Base-by-base conservation (phyloP, 2,329 filamentous ascomycete species). In the Furcasterigmium furcatum region DNA sequence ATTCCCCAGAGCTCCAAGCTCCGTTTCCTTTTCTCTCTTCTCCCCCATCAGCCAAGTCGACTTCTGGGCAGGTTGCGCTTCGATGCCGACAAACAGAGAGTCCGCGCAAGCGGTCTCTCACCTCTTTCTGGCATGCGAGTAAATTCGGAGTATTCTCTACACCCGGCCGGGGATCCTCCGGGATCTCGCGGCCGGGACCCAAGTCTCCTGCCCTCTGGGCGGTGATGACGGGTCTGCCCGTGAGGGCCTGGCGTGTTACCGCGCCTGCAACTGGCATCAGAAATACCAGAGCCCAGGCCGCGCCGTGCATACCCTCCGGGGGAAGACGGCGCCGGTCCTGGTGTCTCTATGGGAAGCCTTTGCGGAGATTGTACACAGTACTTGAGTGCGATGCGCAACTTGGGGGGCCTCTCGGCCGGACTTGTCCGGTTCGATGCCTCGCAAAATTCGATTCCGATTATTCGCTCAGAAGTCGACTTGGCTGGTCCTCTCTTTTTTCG, bases 121-220 rank as follows among this genome's bases (percentile, higher is more conserved):
- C 24, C n/a, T 35, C 21, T 50, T 42, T 41, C 45, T 54, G 72
- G 88, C 89, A 91, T 90, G 90, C 91, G 88, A 90, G 88, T 36
- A 94, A 94, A 94, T 92, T 94, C 88, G 88, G 89, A 94, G 89
- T 87, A 94, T 84, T 91, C 87, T 91, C 89, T 88, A 90, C 49
- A 46, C 68, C 70, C 63, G 62, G 66, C 61, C 24, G 24, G 24
- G 7, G 24, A 27, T 36, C 34, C 34, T 18, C 34, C 5, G 34
- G 34, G 34, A 19, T 19, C 9, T 18, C 9, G 34, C 16, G 18
- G 9, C 10, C 30, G 16, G 4, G n/a, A 36, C 34, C 34, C 34
- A 36, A 36, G 34, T 36, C 34, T 36, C 34, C 14, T 16, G 5
- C 34, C 9, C 34, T 20, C 16, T 16, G 20, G 41, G 21, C 60